Evolutionary conservation across 352 stramenopile species (phyloP).

Genomic region (Phytopythium aichiense): DNA sequence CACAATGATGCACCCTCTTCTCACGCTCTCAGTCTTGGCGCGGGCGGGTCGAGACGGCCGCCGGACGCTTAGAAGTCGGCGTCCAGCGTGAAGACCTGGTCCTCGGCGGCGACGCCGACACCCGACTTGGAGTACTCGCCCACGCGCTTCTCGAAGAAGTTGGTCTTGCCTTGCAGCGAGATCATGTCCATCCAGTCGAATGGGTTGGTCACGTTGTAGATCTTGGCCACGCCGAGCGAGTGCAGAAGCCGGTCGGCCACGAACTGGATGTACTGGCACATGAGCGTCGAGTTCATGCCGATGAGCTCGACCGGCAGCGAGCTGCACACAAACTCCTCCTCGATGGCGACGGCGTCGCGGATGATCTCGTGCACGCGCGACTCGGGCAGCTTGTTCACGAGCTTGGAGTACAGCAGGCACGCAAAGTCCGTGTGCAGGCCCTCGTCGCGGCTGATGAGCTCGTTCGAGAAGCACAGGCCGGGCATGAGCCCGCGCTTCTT

Average conservation of each 20-base stretch:
- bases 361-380: slow-evolving; percentile 94
- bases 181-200: slow-evolving; percentile 99
- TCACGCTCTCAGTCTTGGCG: neutral
- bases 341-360: slow-evolving; percentile 93
- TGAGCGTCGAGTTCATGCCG: slow-evolving; percentile 97
- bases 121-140: slow-evolving; percentile 98
- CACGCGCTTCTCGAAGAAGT: slow-evolving; percentile 98
- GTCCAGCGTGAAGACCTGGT: slow-evolving; percentile 92
- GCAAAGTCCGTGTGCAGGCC: slow-evolving; percentile 99
- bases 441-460: slow-evolving; percentile 98
- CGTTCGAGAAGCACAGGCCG: slow-evolving; percentile 98
- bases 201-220: slow-evolving; percentile 94
- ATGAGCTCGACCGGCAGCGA: slow-evolving; percentile 98
- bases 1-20: neutral
- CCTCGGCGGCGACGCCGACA: slow-evolving; percentile 86
- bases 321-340: slow-evolving; percentile 97
- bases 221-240: slow-evolving; percentile 89
- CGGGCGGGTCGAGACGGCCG: neutral
- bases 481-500: slow-evolving; percentile 99
- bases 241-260: slow-evolving; percentile 95
- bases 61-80: slow-evolving; percentile 86
- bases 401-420: slow-evolving; percentile 97
- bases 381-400: slow-evolving; percentile 95
- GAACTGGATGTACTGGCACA: slow-evolving; percentile 99
- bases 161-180: slow-evolving; percentile 97